Conservation (phyloP, 2,329 filamentous ascomycete genomes). For the Mycocentrospora acerina region DNA sequence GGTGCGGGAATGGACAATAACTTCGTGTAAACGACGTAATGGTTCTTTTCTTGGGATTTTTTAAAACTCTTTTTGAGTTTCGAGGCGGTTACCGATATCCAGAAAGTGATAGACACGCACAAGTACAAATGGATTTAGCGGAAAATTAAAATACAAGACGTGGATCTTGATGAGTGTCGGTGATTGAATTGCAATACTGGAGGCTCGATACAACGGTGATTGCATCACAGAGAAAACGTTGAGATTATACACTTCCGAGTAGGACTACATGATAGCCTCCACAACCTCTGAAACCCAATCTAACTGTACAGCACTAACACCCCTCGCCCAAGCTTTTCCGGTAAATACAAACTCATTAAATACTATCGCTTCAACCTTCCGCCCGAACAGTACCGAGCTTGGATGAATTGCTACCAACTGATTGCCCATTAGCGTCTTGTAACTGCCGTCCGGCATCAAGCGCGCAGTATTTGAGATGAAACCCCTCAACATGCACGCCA, state of each 20-base stretch:
- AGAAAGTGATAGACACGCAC: too few relatives aligned
- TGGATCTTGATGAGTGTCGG: too few relatives aligned
- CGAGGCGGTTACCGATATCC: too few relatives aligned
- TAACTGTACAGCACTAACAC: constrained; percentile 63
- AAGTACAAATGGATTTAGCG: too few relatives aligned
- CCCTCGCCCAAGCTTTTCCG: constrained; percentile 62
- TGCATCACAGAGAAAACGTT: too few relatives aligned
- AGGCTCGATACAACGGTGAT: too few relatives aligned
- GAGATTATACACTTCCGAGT: not conserved
- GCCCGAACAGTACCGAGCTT: constrained; percentile 59
- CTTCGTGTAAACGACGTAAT: constrained; percentile 5
- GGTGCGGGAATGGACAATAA: constrained; percentile 10
- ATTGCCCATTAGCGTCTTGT: constrained; percentile 62
- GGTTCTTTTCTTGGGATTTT: too few relatives aligned
- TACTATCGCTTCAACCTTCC: constrained; percentile 61
- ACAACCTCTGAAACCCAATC: constrained; percentile 61
- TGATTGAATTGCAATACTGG: too few relatives aligned
- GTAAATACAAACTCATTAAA: constrained; percentile 69
- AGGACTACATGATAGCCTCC: constrained; percentile 32
- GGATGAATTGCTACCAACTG: constrained; percentile 66
- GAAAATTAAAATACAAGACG: too few relatives aligned
- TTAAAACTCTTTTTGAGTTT: too few relatives aligned
- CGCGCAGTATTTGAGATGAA: constrained; percentile 63
- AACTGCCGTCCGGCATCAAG: constrained; percentile 61
- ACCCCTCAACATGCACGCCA: constrained; percentile 60